Evolutionary conservation across 805 yeast species (phyloP).

Genomic region (Debaryomyces hansenii): DNA sequence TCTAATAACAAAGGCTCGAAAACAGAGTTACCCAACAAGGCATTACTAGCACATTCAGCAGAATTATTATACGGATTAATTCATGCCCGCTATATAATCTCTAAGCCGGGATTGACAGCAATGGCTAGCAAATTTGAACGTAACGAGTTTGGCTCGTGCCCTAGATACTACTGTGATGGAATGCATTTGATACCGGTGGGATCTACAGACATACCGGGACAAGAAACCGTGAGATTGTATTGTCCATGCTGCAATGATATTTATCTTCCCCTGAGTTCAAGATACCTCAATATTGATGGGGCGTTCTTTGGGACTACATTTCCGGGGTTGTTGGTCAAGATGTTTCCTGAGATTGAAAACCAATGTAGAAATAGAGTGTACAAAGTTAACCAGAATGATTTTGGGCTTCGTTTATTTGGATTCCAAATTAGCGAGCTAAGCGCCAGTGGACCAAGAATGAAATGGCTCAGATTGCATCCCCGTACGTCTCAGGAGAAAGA

Average conservation of each 20-base stretch:
- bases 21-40: slow-evolving; percentile 60
- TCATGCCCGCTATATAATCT: slow-evolving; percentile 86
- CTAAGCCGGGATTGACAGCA: slow-evolving; percentile 84
- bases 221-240: slow-evolving; percentile 85
- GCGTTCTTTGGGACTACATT: slow-evolving; percentile 96
- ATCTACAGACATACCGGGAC: slow-evolving; percentile 84
- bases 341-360: slow-evolving; percentile 86
- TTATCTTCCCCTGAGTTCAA: slow-evolving; percentile 82
- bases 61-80: slow-evolving; percentile 91
- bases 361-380: slow-evolving; percentile 60
- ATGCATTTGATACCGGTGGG: slow-evolving; percentile 92
- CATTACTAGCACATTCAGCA: slow-evolving; percentile 84
- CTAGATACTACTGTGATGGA: slow-evolving; percentile 85
- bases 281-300: slow-evolving; percentile 89
- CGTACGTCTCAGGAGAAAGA: slow-evolving; percentile 55
- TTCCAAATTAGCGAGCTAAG: slow-evolving; percentile 77
- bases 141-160: slow-evolving; percentile 88
- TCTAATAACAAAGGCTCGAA: slow-evolving; percentile 6
- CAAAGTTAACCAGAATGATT: slow-evolving; percentile 50
- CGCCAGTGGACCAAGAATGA: slow-evolving; percentile 89
- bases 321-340: slow-evolving; percentile 87
- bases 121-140: slow-evolving; percentile 94
- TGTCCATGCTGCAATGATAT: slow-evolving; percentile 95
- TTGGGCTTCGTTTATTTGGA: slow-evolving; percentile 81
- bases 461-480: slow-evolving; percentile 87